These are phyloP conservation scores for Phellinidium pouzarii DNA, from an alignment of 1,284 basidiomycete genomes.

Conservation along the genomic window DNA sequence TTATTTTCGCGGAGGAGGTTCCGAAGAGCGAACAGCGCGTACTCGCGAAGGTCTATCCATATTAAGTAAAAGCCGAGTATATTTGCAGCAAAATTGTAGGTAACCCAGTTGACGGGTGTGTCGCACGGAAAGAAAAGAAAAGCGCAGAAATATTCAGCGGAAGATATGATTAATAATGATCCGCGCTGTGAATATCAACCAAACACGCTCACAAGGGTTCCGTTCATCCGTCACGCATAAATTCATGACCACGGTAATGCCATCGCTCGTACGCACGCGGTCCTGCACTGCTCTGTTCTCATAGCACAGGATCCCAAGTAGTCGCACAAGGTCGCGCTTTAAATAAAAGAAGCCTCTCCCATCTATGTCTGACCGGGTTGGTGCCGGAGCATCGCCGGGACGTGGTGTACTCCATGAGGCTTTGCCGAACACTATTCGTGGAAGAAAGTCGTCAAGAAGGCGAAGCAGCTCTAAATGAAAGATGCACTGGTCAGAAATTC, in stretches of 20 bases:
- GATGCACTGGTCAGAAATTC: slow-evolving; percentile 13
- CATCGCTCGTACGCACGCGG: slow-evolving; percentile 58
- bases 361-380: slow-evolving; percentile 25
- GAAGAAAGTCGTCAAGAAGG: slow-evolving; percentile 66
- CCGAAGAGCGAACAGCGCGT: slow-evolving; percentile 78
- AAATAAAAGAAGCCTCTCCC: slow-evolving; percentile 69
- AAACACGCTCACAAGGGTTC: slow-evolving; percentile 72
- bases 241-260: slow-evolving; percentile 75
- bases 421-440: slow-evolving; percentile 70
- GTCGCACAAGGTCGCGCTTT: slow-evolving; percentile 77
- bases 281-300: slow-evolving; percentile 63
- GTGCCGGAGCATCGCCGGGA: slow-evolving; percentile 25
- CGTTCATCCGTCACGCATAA: slow-evolving; percentile 84
- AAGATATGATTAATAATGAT: not conserved
- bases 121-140: too few relatives aligned
- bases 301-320: slow-evolving; percentile 70
- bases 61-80: not conserved
- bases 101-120: too few relatives aligned
- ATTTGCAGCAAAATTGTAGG: too few relatives aligned
- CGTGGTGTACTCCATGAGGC: slow-evolving; percentile 11
- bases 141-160: too few relatives aligned
- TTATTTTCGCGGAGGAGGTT: slow-evolving; percentile 71
- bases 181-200: not conserved
- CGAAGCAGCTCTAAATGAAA: slow-evolving; percentile 53
- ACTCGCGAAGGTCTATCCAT: slow-evolving; percentile 73